Percentiles rank a stretch among this genome's conserved stretches.
Conservation (phyloP, 106 monocot genomes). For the Dactylorhiza incarnata region DNA sequence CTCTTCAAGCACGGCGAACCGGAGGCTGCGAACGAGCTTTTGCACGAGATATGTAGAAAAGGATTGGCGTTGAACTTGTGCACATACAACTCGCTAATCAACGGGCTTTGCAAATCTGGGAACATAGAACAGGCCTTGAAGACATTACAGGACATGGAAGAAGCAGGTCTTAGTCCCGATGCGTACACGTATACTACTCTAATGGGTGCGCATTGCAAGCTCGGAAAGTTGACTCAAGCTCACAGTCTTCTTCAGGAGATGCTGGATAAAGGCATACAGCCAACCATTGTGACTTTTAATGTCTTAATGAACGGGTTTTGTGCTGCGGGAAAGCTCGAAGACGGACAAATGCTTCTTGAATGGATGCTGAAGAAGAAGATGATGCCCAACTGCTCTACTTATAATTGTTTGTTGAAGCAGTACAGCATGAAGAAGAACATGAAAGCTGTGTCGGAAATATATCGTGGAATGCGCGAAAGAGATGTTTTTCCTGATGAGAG, state of each 20-base stretch:
- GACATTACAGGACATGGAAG: slow-evolving; percentile 72
- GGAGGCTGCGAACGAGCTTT: slow-evolving; percentile 78
- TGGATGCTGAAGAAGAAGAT: slow-evolving; percentile 81
- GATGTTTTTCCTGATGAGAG: slow-evolving; percentile 70
- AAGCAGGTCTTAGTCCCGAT: slow-evolving; percentile 64
- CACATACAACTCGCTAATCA: slow-evolving; percentile 85
- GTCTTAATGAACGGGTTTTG: slow-evolving; percentile 93
- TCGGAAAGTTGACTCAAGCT: slow-evolving; percentile 48
- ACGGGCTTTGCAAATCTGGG: slow-evolving; percentile 88
- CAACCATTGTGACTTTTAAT: slow-evolving; percentile 88
- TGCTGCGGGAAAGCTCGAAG: slow-evolving; percentile 53
- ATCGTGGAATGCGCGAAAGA: slow-evolving; percentile 48
- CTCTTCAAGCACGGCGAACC: slow-evolving; percentile 85
- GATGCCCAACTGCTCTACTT: slow-evolving; percentile 60
- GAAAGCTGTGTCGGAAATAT: slow-evolving; percentile 64
- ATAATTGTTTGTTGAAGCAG: slow-evolving; percentile 80
- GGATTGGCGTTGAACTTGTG: slow-evolving; percentile 64
- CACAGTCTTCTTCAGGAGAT: slow-evolving; percentile 63
- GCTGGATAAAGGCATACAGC: slow-evolving; percentile 67
- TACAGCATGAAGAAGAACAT: slow-evolving; percentile 65
- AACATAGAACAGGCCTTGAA: slow-evolving; percentile 79
- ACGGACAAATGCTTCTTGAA: slow-evolving; percentile 59
- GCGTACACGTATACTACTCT: slow-evolving; percentile 85
- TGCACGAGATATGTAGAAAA: slow-evolving; percentile 68
- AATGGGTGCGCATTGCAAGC: slow-evolving; percentile 84